A percentile compares a stretch with the other conserved stretches of the same genome.
Conservation (phyloP, 169 alveolate genomes). For the Plasmodium chabaudi region DNA sequence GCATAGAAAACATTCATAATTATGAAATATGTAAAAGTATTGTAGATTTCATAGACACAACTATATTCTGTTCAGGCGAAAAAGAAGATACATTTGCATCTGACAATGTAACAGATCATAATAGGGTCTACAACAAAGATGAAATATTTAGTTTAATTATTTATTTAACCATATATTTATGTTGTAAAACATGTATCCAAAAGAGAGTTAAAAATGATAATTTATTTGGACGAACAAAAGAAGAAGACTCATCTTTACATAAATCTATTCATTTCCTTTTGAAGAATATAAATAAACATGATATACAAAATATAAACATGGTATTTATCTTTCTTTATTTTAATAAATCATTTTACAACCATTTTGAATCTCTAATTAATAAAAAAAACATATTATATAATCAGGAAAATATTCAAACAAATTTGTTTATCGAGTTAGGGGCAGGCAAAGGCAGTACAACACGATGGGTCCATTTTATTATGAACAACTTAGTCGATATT, state of each 20-base stretch:
- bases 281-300: conserved; percentile 51
- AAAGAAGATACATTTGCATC: background rate
- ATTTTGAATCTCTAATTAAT: conserved; percentile 9
- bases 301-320: conserved; percentile 63
- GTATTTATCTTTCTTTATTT: conserved; percentile 39
- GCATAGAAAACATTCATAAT: conserved; percentile 25
- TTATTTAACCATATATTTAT: conserved; percentile 29
- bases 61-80: conserved; percentile 4
- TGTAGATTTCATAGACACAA: conserved; percentile 11
- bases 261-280: conserved; percentile 36
- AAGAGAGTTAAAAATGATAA: conserved; percentile 44
- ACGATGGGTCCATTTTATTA: conserved; percentile 63
- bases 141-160: conserved; percentile 43
- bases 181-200: conserved; percentile 44
- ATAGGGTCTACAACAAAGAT: conserved; percentile 1
- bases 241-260: conserved; percentile 1
- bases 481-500: conserved; percentile 24
- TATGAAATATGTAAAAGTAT: conserved; percentile 30
- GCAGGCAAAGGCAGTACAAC: conserved; percentile 68
- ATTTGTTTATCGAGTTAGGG: conserved; percentile 48
- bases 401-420: background rate
- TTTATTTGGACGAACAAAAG: conserved; percentile 10
- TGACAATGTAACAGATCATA: background rate
- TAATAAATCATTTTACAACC: conserved; percentile 8
- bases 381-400: background rate